Conservation (phyloP, 1,284 basidiomycete species). For the Anthracocystis panici-leucophaei region DNA sequence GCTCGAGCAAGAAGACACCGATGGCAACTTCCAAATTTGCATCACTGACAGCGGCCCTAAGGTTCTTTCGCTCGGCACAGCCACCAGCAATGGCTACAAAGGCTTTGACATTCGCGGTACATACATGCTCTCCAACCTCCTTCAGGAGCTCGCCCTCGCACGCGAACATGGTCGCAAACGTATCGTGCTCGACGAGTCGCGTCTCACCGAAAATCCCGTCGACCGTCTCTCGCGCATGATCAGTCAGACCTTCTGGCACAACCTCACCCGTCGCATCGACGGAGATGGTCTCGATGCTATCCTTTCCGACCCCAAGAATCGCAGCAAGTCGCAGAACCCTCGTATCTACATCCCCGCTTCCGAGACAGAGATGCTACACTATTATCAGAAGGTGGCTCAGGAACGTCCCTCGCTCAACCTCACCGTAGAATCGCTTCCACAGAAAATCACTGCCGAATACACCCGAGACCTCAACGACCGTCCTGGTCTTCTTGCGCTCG, state of each 20-base stretch:
- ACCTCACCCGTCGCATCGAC: constrained; percentile 94
- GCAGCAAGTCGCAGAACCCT: constrained; percentile 71
- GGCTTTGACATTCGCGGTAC: constrained; percentile 78
- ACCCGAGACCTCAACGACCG: constrained; percentile 93
- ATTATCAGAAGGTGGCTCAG: constrained; percentile 77
- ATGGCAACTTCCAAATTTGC: constrained; percentile 94
- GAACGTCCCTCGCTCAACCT: constrained; percentile 80
- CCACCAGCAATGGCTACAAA: constrained; percentile 94
- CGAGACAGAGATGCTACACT: constrained; percentile 92
- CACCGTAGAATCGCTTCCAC: constrained; percentile 89
- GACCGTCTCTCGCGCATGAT: constrained; percentile 98
- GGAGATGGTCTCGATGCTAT: constrained; percentile 96
- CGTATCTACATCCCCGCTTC: constrained; percentile 93
- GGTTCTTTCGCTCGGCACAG: constrained; percentile 93
- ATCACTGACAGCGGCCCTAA: constrained; percentile 97
- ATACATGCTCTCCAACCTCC: constrained; percentile 96
- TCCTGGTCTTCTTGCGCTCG: constrained; percentile 92
- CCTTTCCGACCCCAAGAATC: constrained; percentile 91
- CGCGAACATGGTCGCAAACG: constrained; percentile 93
- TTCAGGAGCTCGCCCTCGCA: constrained; percentile 98
- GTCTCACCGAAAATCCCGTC: constrained; percentile 95
- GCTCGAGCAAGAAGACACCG: constrained; percentile 97
- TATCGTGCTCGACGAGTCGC: constrained; percentile 96
- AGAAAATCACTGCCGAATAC: constrained; percentile 86
- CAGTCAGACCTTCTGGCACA: constrained; percentile 97